Percentiles rank a stretch among this genome's conserved stretches.
Conservation (phyloP, 345 rosid species). For the Rhizophora mangle region DNA sequence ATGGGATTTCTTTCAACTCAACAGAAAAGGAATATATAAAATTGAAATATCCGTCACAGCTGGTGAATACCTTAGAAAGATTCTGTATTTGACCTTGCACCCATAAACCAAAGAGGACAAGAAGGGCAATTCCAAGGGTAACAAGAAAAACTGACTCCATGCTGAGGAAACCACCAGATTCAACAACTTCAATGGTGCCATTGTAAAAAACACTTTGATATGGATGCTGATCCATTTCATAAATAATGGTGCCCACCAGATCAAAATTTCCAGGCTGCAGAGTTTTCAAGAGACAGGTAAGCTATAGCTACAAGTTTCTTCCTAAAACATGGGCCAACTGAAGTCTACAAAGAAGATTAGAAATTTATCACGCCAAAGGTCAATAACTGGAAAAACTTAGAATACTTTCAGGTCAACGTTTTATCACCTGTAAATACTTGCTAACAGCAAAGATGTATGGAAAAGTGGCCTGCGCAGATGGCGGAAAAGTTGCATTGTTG, state of each 20-base stretch:
- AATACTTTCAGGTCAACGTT: background rate
- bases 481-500: conserved; percentile 69
- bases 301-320: background rate
- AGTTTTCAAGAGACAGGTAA: background rate
- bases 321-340: too few relatives aligned
- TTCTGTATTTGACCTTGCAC: conserved; percentile 60
- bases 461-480: conserved; percentile 76
- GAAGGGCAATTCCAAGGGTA: conserved; percentile 63
- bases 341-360: too few relatives aligned
- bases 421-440: conserved; percentile 75
- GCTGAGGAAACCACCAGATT: conserved; percentile 69
- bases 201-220: conserved; percentile 71
- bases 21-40: background rate
- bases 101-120: conserved; percentile 62
- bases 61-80: conserved; percentile 61
- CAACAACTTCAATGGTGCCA: conserved; percentile 90
- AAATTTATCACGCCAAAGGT: background rate
- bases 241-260: conserved; percentile 76
- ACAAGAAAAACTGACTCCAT: conserved; percentile 84
- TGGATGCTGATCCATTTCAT: conserved; percentile 75
- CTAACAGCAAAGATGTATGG: conserved; percentile 78
- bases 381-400: background rate
- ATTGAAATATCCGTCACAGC: background rate
- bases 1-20: background rate
- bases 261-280: conserved; percentile 85